Percentiles rank a stretch among this genome's conserved stretches.
These are phyloP conservation scores for Phytopythium montanum DNA, from an alignment of 352 stramenopile species.

Conservation along the genomic window DNA sequence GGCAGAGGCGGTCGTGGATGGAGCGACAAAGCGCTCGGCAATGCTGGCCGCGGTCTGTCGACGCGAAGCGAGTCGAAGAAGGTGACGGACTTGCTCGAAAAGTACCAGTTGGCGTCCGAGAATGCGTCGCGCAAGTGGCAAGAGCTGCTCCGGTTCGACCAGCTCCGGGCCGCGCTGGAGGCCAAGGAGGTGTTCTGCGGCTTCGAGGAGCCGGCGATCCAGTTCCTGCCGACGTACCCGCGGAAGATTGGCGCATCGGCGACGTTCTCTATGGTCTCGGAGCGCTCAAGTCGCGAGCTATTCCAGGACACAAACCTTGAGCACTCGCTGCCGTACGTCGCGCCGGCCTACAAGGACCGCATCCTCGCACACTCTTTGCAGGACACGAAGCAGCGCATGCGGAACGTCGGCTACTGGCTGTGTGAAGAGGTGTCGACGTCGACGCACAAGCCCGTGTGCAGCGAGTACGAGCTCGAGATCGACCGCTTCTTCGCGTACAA, in stretches of 20 bases:
- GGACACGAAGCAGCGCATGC: constrained; percentile 54
- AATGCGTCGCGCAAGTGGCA: constrained; percentile 65
- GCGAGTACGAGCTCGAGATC: constrained; percentile 67
- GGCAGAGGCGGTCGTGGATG: background rate
- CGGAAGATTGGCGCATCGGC: constrained; percentile 51
- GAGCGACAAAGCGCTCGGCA: background rate
- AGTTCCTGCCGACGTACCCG: constrained; percentile 73
- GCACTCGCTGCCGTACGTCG: constrained; percentile 14
- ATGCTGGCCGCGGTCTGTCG: background rate
- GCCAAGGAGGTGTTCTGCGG: constrained; percentile 84
- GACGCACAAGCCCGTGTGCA: constrained; percentile 73
- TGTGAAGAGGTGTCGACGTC: constrained; percentile 65
- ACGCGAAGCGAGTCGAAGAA: constrained; percentile 48
- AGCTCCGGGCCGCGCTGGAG: constrained; percentile 65
- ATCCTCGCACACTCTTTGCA: constrained; percentile 67
- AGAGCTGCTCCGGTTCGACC: constrained; percentile 69
- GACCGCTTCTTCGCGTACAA: constrained; percentile 75
- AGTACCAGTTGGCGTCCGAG: constrained; percentile 57
- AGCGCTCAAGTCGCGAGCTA: constrained; percentile 51
- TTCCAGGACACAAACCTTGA: constrained; percentile 43
- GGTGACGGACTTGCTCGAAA: constrained; percentile 53
- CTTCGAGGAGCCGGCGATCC: constrained; percentile 76
- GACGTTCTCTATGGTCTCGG: constrained; percentile 61
- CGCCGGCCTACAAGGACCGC: constrained; percentile 70
- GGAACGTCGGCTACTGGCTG: constrained; percentile 58